phyloP scores from a whole-genome alignment of 768 basidiomycete species.

The Crucibulum laeve region DNA sequence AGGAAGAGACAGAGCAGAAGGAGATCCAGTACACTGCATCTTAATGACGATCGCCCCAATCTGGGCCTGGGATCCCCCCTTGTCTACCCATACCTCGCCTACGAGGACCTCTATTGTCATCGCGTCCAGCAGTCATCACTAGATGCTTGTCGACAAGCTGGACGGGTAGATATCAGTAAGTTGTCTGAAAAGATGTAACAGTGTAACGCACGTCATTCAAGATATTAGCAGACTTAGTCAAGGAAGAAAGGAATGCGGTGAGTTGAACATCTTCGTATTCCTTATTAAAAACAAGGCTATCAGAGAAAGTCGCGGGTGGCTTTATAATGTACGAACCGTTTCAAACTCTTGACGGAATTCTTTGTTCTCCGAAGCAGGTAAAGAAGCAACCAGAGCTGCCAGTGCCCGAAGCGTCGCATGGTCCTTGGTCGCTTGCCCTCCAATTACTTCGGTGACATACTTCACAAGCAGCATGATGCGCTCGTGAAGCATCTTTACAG shows the following conservation, averaged over 20 bases:
- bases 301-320: neutral
- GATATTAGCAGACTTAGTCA: slow-evolving; percentile 86
- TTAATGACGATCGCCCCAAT: slow-evolving; percentile 54
- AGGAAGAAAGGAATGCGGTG: slow-evolving; percentile 79
- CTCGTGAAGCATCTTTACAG: slow-evolving; percentile 95
- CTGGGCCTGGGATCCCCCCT: slow-evolving; percentile 29
- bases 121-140: slow-evolving; percentile 49
- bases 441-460: slow-evolving; percentile 76
- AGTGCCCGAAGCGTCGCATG: slow-evolving; percentile 80
- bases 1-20: too few species aligned
- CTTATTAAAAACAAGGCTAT: slow-evolving; percentile 32
- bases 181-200: slow-evolving; percentile 1
- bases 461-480: slow-evolving; percentile 82
- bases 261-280: slow-evolving; percentile 96
- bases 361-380: slow-evolving; percentile 82
- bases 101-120: slow-evolving; percentile 52
- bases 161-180: slow-evolving; percentile 4
- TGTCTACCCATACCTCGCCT: slow-evolving; percentile 46
- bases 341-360: slow-evolving; percentile 87
- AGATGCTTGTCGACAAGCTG: slow-evolving; percentile 81
- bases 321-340: slow-evolving; percentile 51
- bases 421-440: slow-evolving; percentile 73
- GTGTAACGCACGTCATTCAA: slow-evolving; percentile 75
- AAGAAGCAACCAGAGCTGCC: slow-evolving; percentile 78
- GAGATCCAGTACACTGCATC: too few species aligned